phyloP scores from a whole-genome alignment of 176 grass and related monocot genomes.

The Bothriochloa decipiens region DNA sequence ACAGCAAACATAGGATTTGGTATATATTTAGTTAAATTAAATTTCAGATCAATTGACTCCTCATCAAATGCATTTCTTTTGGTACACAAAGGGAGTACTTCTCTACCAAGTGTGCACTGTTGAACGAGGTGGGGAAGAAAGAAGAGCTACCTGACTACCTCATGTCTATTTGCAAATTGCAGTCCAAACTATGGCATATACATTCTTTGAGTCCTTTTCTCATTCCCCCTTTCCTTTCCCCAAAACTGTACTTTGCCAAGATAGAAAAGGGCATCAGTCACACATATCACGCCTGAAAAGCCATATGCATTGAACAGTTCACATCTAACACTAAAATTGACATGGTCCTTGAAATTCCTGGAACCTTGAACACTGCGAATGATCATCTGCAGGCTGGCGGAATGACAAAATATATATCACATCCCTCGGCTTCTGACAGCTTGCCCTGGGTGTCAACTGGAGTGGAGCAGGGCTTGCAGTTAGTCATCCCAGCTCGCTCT shows the following conservation, averaged over 20 bases:
- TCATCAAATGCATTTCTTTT: background rate
- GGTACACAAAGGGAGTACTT: background rate
- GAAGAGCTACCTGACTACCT: background rate
- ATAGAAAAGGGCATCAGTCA: background rate
- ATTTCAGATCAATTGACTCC: background rate
- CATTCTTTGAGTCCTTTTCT: background rate
- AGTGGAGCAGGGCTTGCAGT: too few relatives aligned
- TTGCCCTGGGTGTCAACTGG: too few relatives aligned
- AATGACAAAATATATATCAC: background rate
- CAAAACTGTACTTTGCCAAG: background rate
- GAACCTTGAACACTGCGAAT: background rate
- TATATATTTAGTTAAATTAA: too few relatives aligned
- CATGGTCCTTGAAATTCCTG: background rate
- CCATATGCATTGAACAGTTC: background rate
- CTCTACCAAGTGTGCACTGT: background rate
- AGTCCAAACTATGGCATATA: background rate
- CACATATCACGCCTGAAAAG: background rate
- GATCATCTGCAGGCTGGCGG: background rate
- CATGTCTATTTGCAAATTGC: conserved; percentile 2
- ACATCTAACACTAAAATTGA: background rate
- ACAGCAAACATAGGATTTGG: background rate
- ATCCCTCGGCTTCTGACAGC: too few relatives aligned
- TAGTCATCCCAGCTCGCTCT: too few relatives aligned
- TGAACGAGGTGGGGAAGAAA: background rate
- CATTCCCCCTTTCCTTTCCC: too few relatives aligned